Conservation (phyloP, 495 filamentous ascomycete genomes). For the Hypoxylon crocopeplum region DNA sequence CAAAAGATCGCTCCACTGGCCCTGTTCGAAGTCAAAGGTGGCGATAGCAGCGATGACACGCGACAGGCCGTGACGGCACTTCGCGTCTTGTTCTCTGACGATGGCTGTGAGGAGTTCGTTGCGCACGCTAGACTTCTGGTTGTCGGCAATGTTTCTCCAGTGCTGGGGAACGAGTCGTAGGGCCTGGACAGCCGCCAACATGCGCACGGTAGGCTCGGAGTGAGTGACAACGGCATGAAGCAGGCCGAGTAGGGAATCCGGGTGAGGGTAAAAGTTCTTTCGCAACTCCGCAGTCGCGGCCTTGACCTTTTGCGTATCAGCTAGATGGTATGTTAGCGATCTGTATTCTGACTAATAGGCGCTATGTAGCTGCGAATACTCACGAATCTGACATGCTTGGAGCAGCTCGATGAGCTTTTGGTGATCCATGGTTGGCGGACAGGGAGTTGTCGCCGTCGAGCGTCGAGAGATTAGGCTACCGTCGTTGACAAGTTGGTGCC, state of each 20-base stretch:
- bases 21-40: slow-evolving; percentile 82
- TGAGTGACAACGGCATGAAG: slow-evolving; percentile 84
- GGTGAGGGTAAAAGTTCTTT: slow-evolving; percentile 87
- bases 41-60: slow-evolving; percentile 88
- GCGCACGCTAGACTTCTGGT: slow-evolving; percentile 75
- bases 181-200: slow-evolving; percentile 89
- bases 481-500: not conserved
- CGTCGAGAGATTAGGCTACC: not conserved
- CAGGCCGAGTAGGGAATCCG: slow-evolving; percentile 80
- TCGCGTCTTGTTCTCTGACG: slow-evolving; percentile 72
- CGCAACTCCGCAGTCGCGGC: slow-evolving; percentile 87
- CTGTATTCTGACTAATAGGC: too few relatives aligned
- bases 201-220: slow-evolving; percentile 72
- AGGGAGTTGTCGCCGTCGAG: slow-evolving; percentile 1
- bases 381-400: slow-evolving; percentile 76
- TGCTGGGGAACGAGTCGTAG: slow-evolving; percentile 83
- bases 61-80: slow-evolving; percentile 84
- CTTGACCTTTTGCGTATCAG: slow-evolving; percentile 83
- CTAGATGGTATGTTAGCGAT: slow-evolving; percentile 47
- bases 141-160: slow-evolving; percentile 69
- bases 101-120: slow-evolving; percentile 83
- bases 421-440: slow-evolving; percentile 66
- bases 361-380: too few relatives aligned
- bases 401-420: slow-evolving; percentile 76
- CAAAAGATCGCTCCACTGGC: slow-evolving; percentile 85